These are phyloP conservation scores for Tritrichomonas foetus DNA, from an alignment of 208 protist genomes.

Conservation along the genomic window DNA sequence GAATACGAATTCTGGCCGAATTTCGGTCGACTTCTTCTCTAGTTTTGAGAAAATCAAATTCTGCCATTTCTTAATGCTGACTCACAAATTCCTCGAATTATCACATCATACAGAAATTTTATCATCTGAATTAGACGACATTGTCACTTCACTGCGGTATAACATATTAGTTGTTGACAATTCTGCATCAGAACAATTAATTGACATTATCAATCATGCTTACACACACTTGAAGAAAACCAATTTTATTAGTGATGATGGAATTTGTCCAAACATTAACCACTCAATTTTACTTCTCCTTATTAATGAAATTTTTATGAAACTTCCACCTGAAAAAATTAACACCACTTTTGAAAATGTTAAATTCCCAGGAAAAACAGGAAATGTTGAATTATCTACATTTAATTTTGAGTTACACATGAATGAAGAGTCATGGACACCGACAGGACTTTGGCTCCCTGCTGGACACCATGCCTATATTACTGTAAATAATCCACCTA, in stretches of 20 bases:
- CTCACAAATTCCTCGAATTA: too few species aligned
- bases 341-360: too few species aligned
- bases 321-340: not conserved
- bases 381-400: not conserved
- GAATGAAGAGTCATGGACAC: not conserved
- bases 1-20: too few species aligned
- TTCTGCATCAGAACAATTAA: too few species aligned
- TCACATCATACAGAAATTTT: too few species aligned
- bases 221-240: too few species aligned
- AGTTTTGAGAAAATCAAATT: too few species aligned
- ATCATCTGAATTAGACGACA: conserved; percentile 19
- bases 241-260: too few species aligned
- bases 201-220: too few species aligned
- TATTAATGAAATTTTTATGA: not conserved
- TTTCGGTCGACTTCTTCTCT: too few species aligned
- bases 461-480: not conserved
- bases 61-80: too few species aligned
- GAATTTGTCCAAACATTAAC: not conserved
- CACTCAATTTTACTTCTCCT: not conserved
- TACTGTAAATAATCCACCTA: not conserved
- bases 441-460: not conserved
- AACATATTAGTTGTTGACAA: not conserved
- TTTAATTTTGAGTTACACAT: not conserved
- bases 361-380: not conserved
- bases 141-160: not conserved